Evolutionary conservation across 331 rosid genomes (phyloP), one percentile per base, ranked within the genome.

Genomic region (Cucumis variabilis): DNA sequence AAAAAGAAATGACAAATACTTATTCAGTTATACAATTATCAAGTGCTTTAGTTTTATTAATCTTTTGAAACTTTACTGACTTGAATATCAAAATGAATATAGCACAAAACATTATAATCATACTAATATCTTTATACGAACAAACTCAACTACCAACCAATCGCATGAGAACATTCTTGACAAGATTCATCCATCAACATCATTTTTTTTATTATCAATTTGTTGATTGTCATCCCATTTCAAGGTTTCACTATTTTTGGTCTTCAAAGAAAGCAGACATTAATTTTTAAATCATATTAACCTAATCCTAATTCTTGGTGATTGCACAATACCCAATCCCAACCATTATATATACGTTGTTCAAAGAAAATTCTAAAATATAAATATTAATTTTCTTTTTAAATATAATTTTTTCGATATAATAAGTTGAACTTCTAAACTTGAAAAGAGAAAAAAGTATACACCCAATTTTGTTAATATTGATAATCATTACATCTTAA

Each of bases 291-390:
- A 78, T 50, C 23, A 78, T 78, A 24, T 11, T 5, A 15, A 14
- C 46, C 67, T 25, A 78, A 78, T 50, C 84, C 84, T 55, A 50
- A 50, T 51, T 6, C 24, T 25, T 11, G 55, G 28, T 74, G 84
- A 78, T 78, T 78, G 37, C 84, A 78, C 37, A 51, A 24, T 78
- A 78, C 84, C 67, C 46, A 51, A 78, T 51, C 66, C 27, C 84
- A 78, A 14, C 67, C 84, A 7, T 37, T 37, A 37, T 8, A 33
- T 72, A 19, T 41, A 11, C 4, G 25, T 41, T 74, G 28, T 74
- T 19, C 80, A 41, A 74, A 74, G 58, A 28, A 74, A 78, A 78
- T 44, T 74, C 23, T 3, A 60, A 21, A 33, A 23, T 10, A 75
- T 23, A 44, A 21, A 8, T 28, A 7, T 16, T 27, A 63, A 1